A percentile compares a stretch with the other conserved stretches of the same genome.
Evolutionary conservation across 495 filamentous ascomycete species (phyloP).

Genomic region (Cercophora sp.): DNA sequence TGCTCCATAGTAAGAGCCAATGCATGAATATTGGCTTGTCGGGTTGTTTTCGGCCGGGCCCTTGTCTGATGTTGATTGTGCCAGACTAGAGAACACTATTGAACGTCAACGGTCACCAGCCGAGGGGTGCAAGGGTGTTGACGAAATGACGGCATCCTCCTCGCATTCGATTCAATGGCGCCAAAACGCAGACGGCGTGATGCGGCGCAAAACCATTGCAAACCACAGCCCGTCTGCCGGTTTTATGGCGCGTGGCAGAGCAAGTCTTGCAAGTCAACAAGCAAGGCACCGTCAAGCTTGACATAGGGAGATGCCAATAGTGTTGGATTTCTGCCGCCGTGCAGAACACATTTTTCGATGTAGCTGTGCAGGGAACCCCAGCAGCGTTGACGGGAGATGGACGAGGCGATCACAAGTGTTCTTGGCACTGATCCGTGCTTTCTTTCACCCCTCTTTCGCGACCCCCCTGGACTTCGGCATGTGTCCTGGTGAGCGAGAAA

Average conservation of each 20-base stretch:
- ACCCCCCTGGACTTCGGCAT: slow-evolving; percentile 1
- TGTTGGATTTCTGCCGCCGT: too few relatives aligned
- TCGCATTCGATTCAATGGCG: too few relatives aligned
- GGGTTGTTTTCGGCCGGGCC: slow-evolving; percentile 7
- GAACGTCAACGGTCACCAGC: not conserved
- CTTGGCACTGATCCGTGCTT: slow-evolving; percentile 4
- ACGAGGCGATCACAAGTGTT: slow-evolving; percentile 1
- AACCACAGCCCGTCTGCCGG: too few relatives aligned
- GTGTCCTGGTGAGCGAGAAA: not conserved
- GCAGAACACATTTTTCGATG: too few relatives aligned
- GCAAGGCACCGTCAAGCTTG: too few relatives aligned
- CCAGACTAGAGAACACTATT: slow-evolving; percentile 7
- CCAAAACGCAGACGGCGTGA: too few relatives aligned
- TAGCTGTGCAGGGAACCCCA: slow-evolving; percentile 2
- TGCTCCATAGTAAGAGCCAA: slow-evolving; percentile 17
- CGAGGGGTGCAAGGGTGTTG: not conserved
- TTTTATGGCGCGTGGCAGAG: too few relatives aligned
- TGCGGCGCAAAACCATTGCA: too few relatives aligned
- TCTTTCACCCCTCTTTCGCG: not conserved
- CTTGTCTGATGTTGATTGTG: slow-evolving; percentile 18
- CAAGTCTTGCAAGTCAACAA: too few relatives aligned
- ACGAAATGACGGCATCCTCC: slow-evolving; percentile 5
- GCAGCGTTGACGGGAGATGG: not conserved
- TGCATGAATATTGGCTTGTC: slow-evolving; percentile 11
- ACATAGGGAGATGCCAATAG: too few relatives aligned